Evolutionary conservation across 176 grass and related monocot genomes (phyloP).

Genomic region (Bromus sterilis): DNA sequence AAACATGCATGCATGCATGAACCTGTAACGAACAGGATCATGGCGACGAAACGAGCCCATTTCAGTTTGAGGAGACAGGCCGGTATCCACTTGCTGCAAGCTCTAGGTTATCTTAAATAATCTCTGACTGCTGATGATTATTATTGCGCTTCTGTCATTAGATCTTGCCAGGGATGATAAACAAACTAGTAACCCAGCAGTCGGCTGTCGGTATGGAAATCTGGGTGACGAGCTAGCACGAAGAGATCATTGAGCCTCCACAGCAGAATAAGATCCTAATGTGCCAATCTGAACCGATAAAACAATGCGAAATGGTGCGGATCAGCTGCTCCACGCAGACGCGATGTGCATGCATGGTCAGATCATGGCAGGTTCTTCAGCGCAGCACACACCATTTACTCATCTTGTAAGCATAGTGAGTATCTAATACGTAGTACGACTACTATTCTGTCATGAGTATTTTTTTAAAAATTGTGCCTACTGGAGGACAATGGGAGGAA

Average conservation of each 20-base stretch:
- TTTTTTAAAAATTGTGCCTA: no score
- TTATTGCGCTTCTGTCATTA: background rate
- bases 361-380: no score
- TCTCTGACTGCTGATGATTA: background rate
- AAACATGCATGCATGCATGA: background rate
- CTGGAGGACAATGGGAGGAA: no score
- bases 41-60: background rate
- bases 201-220: background rate
- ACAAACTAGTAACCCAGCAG: background rate
- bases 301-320: no score
- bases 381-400: no score
- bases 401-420: no score
- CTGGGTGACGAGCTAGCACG: background rate
- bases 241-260: background rate
- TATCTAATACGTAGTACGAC: no score
- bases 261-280: background rate
- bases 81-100: background rate
- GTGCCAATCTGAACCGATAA: background rate
- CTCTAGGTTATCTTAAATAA: background rate
- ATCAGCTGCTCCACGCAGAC: no score
- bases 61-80: background rate
- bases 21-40: background rate
- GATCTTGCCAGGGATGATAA: background rate
- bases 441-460: no score
- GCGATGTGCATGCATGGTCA: no score